These are phyloP conservation scores for Torulaspora quercuum DNA, from an alignment of 805 yeast genomes.

Conservation along the genomic window DNA sequence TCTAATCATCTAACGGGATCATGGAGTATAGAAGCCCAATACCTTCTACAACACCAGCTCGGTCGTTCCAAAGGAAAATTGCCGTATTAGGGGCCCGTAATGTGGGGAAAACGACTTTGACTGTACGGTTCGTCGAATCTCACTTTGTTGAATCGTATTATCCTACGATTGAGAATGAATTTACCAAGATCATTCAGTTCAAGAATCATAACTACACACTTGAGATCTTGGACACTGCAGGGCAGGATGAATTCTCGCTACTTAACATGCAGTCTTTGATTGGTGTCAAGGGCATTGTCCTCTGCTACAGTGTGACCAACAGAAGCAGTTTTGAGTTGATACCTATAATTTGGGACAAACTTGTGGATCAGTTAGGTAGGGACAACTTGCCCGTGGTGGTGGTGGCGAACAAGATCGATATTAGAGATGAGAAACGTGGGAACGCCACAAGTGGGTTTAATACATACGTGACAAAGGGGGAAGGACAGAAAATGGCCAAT, in stretches of 20 bases:
- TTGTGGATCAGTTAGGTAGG: constrained; percentile 63
- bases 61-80: constrained; percentile 48
- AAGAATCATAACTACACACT: constrained; percentile 73
- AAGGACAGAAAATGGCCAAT: constrained; percentile 22
- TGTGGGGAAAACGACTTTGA: constrained; percentile 83
- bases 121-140: constrained; percentile 80
- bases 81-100: constrained; percentile 86
- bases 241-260: constrained; percentile 84
- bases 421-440: constrained; percentile 14
- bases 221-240: constrained; percentile 89
- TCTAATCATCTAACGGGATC: no score
- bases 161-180: constrained; percentile 88
- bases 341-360: constrained; percentile 75
- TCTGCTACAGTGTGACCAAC: constrained; percentile 79
- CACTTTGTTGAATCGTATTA: constrained; percentile 86
- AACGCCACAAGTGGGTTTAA: background rate
- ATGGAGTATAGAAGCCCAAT: constrained; percentile 1
- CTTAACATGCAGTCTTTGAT: constrained; percentile 74
- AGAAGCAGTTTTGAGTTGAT: constrained; percentile 74
- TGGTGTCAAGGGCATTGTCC: constrained; percentile 78
- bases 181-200: constrained; percentile 62
- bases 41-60: constrained; percentile 1
- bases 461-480: constrained; percentile 19
- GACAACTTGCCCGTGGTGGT: constrained; percentile 73
- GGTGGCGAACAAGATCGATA: constrained; percentile 39